Conservation (phyloP, 2,329 filamentous ascomycete genomes). For the Dichotomopilus funicola region DNA sequence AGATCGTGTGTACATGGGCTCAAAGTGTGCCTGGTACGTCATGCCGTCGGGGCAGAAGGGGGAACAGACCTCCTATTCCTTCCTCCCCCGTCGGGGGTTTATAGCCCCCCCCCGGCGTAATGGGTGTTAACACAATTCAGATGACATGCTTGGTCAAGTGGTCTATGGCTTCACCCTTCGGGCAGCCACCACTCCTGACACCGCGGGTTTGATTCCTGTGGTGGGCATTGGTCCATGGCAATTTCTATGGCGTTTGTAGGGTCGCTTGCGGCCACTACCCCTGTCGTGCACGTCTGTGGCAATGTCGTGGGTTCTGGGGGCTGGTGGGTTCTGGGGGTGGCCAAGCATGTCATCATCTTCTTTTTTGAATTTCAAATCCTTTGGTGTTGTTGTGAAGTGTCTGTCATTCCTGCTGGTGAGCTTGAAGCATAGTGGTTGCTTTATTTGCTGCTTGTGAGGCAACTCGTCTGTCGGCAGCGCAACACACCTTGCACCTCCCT, state of each 20-base stretch:
- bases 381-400: no score
- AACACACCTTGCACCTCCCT: no score
- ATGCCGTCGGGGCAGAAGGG: no score
- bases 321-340: not conserved
- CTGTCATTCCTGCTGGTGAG: no score
- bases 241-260: conserved; percentile 2
- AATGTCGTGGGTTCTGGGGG: not conserved
- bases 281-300: conserved; percentile 2
- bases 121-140: not conserved
- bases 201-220: not conserved
- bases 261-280: not conserved
- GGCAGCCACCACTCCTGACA: not conserved
- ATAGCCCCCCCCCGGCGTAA: not conserved
- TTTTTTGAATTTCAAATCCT: not conserved
- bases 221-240: conserved; percentile 5
- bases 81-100: not conserved
- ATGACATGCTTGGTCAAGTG: conserved; percentile 2
- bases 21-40: no score
- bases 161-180: not conserved
- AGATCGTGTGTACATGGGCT: no score
- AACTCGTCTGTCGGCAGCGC: no score
- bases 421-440: no score
- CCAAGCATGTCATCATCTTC: not conserved
- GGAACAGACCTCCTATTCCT: not conserved
- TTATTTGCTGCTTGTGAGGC: no score